Percentiles rank a stretch among this genome's conserved stretches.
These are phyloP conservation scores for Deinandra increscens DNA, from an alignment of 129 eudicot genomes.

Conservation along the genomic window DNA sequence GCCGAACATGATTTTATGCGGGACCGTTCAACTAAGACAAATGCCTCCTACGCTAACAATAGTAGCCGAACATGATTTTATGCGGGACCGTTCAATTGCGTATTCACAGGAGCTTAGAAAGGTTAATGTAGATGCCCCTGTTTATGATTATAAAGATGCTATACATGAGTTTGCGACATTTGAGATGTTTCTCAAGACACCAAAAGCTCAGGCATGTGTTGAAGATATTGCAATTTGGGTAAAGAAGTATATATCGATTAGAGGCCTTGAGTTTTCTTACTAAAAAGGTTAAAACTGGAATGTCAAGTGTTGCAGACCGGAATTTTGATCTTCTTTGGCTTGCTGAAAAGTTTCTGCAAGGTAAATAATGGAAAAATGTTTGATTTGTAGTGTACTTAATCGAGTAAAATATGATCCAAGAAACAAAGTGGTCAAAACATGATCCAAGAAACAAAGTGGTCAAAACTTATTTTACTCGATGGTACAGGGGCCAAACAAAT, in stretches of 20 bases:
- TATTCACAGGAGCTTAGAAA: constrained; percentile 84
- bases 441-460: constrained; percentile 4
- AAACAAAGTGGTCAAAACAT: no score
- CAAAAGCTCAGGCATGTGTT: constrained; percentile 84
- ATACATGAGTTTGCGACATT: constrained; percentile 91
- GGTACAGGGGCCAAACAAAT: constrained; percentile 12
- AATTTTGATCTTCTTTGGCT: constrained; percentile 12
- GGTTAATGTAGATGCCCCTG: constrained; percentile 82
- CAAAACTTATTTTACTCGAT: constrained; percentile 7
- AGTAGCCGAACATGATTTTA: constrained; percentile 90
- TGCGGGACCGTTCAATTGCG: constrained; percentile 84
- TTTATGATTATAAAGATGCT: constrained; percentile 80
- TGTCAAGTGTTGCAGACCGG: constrained; percentile 5
- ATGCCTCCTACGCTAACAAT: constrained; percentile 86
- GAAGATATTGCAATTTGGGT: constrained; percentile 94
- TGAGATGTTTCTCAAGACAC: constrained; percentile 68
- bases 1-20: constrained; percentile 97
- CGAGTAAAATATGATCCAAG: no score
- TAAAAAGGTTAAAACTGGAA: constrained; percentile 23
- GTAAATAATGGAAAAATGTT: constrained; percentile 20
- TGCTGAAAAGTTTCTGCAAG: constrained; percentile 6
- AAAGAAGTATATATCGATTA: constrained; percentile 77
- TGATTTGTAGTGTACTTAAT: constrained; percentile 21
- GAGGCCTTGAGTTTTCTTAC: constrained; percentile 89
- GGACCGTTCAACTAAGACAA: constrained; percentile 85